Evolutionary conservation across 768 basidiomycete genomes (phyloP).

Genomic region (Pulveroboletus sp.): DNA sequence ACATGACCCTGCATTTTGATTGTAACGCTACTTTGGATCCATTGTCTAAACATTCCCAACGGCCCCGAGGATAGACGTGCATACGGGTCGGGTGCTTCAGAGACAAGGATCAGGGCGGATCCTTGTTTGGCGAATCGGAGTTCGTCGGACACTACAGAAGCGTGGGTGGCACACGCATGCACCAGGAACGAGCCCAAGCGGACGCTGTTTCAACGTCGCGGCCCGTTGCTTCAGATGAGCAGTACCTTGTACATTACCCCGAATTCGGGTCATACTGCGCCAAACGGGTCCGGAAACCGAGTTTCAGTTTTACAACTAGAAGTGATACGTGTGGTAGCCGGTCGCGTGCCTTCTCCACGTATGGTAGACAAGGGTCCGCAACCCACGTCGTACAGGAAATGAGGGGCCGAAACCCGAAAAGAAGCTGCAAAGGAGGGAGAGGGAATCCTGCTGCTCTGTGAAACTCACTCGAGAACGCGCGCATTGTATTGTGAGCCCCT

Average conservation of each 20-base stretch:
- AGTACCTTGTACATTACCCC: background rate
- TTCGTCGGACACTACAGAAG: constrained; percentile 3
- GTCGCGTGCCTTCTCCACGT: background rate
- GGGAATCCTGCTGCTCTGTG: constrained; percentile 1
- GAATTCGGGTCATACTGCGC: background rate
- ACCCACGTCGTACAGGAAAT: background rate
- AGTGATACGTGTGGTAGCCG: background rate
- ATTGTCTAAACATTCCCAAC: background rate
- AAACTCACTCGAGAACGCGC: constrained; percentile 5
- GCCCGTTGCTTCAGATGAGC: background rate
- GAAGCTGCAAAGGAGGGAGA: background rate
- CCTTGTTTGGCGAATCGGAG: background rate
- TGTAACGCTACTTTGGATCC: constrained; percentile 14
- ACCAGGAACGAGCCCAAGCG: background rate
- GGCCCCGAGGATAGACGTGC: background rate
- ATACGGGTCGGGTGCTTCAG: background rate
- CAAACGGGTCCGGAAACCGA: background rate
- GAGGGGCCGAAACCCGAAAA: background rate
- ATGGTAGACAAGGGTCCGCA: background rate
- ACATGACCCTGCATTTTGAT: constrained; percentile 20
- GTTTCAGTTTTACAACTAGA: background rate
- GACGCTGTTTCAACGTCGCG: background rate
- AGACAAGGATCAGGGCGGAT: constrained; percentile 6
- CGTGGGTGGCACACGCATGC: background rate
- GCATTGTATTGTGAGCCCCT: constrained; percentile 8